A percentile compares a stretch with the other conserved stretches of the same genome.
Evolutionary conservation across 2,329 filamentous ascomycete species (phyloP).

Genomic region (Ophiocordyceps sinensis): DNA sequence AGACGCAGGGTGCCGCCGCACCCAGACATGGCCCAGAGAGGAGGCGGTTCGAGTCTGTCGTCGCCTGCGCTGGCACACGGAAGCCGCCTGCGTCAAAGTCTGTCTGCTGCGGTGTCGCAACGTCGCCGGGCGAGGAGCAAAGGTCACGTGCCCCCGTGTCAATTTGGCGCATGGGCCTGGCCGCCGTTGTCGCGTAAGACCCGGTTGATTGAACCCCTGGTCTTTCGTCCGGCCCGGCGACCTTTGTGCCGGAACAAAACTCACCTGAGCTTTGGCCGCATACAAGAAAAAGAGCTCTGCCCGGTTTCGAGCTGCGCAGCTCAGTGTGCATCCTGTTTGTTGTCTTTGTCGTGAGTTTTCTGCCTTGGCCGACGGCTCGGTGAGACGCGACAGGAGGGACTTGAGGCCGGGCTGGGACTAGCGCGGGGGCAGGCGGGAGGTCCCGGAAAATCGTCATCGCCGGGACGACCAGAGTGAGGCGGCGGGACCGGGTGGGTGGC

Average conservation of each 20-base stretch:
- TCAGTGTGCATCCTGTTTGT: neutral
- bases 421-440: conserved; percentile 2
- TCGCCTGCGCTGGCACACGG: too few relatives aligned
- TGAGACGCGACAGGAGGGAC: conserved; percentile 7
- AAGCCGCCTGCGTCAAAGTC: too few relatives aligned
- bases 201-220: neutral
- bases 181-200: neutral
- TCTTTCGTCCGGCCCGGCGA: neutral
- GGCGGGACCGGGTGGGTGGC: conserved; percentile 6
- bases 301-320: neutral
- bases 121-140: neutral
- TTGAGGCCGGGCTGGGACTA: conserved; percentile 2
- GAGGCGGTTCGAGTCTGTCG: too few relatives aligned
- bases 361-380: neutral
- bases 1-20: too few relatives aligned
- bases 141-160: conserved; percentile 1
- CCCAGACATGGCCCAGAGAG: too few relatives aligned
- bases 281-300: neutral
- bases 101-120: neutral
- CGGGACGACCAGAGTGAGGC: conserved; percentile 15
- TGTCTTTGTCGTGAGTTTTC: neutral
- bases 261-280: too few relatives aligned
- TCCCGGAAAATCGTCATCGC: conserved; percentile 16
- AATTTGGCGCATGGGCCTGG: neutral
- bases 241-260: too few relatives aligned